These are phyloP conservation scores for Odonthalia washingtoniensis DNA, from an alignment of 31 red algal species.

Conservation along the genomic window DNA sequence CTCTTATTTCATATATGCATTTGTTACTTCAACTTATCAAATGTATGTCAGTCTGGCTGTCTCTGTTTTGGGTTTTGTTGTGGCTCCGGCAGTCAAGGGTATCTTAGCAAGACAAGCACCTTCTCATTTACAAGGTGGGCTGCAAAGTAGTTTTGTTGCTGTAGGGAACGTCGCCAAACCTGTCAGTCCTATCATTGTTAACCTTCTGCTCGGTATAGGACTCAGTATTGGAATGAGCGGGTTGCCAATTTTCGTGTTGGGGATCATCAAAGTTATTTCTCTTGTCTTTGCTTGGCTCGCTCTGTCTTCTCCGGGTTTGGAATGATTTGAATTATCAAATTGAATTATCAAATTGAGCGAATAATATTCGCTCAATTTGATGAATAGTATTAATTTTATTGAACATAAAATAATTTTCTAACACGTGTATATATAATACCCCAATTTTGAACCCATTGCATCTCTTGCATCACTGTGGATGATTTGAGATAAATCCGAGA, in stretches of 20 bases:
- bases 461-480: no score
- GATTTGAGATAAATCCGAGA: no score
- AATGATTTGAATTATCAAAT: no score
- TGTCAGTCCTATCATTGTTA: slow-evolving; percentile 55
- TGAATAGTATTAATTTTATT: no score
- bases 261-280: slow-evolving; percentile 9
- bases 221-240: slow-evolving; percentile 41
- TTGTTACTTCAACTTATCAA: slow-evolving; percentile 5
- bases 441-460: no score
- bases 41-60: slow-evolving; percentile 63
- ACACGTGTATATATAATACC: no score
- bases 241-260: slow-evolving; percentile 54
- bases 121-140: slow-evolving; percentile 48
- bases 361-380: no score
- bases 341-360: no score
- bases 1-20: slow-evolving; percentile 63
- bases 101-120: slow-evolving; percentile 64
- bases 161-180: slow-evolving; percentile 55
- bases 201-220: slow-evolving; percentile 45
- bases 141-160: slow-evolving; percentile 72
- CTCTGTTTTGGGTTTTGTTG: slow-evolving; percentile 47
- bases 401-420: no score
- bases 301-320: no score
- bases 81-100: slow-evolving; percentile 72
- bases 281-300: slow-evolving; percentile 43